Evolutionary conservation across 495 filamentous ascomycete species (phyloP), one percentile per base, ranked within the genome.

Genomic region (Symbiotaphrina buchneri): DNA sequence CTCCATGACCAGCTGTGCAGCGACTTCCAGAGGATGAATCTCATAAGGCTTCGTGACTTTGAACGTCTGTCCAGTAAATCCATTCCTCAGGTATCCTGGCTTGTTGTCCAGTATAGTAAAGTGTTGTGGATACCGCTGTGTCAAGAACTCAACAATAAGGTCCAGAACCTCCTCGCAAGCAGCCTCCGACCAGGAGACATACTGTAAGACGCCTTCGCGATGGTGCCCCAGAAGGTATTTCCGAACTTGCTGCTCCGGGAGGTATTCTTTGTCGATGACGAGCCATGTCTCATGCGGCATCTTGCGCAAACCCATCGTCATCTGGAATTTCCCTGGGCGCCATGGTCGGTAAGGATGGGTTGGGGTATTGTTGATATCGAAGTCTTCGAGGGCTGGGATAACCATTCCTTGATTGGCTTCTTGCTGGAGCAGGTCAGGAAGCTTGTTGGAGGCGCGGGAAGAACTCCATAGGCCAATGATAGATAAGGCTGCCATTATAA

Each of bases 1-100:
- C 41, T 68, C 63, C 61, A 63, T 65, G 11, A 58, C 55, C 18
- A 68, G 45, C 34, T 58, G 47, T 5, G 64, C 65, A n/a, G 61
- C 63, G 10, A 60, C 48, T 41, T 70, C 65, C 20, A 70, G 47
- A 18, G 63, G 61, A 31, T 62, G 55, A 13, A 48, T 40, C 14
- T 49, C 42, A 14, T 38, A 41, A 20, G 21, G 41, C 41, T n/a
- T 44, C 1, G 48, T 41, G 23, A 63, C 42, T 1, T 41, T 22
- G 31, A 59, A 64, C 19, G 41, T 54, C 32, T 70, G 63, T 6
- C 51, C 44, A 0, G 62, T 65, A 36, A 61, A 49, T 28, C 47
- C 47, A 35, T 68, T 68, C 19, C 53, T 37, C 10, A 70, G 47
- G 3, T 32, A 41, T 3, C 42, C 44, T 26, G 48, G 41, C 3